phyloP scores from a whole-genome alignment of 306 rosid genomes.

The Clitoria ternatea region DNA sequence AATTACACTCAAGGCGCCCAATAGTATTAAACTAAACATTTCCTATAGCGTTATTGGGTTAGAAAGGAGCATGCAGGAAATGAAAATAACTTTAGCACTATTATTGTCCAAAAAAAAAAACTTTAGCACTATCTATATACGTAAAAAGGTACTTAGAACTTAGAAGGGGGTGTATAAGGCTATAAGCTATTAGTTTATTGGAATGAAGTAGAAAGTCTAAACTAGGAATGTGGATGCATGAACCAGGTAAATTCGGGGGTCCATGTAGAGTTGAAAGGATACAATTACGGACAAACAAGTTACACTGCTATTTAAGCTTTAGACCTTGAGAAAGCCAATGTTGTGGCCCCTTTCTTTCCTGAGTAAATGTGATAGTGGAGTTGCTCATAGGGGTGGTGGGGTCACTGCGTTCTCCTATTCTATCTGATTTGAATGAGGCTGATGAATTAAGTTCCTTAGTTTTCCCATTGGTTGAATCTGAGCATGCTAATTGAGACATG shows the following conservation, averaged over 20 bases:
- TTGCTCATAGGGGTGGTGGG: constrained; percentile 72
- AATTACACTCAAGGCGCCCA: not conserved
- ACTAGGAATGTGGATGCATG: constrained; percentile 47
- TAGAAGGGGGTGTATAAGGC: constrained; percentile 19
- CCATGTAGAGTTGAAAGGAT: constrained; percentile 35
- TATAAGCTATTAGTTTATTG: constrained; percentile 40
- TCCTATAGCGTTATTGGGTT: not conserved
- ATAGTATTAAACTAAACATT: not conserved
- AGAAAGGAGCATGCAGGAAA: not conserved
- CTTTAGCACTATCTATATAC: constrained; percentile 19
- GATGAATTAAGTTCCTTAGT: constrained; percentile 41
- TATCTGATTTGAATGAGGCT: constrained; percentile 57
- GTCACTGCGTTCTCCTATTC: constrained; percentile 64
- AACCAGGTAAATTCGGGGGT: constrained; percentile 40
- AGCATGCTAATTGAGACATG: constrained; percentile 19
- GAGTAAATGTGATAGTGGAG: constrained; percentile 68
- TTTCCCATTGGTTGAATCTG: constrained; percentile 25
- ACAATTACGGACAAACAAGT: constrained; percentile 33
- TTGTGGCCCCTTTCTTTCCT: constrained; percentile 58
- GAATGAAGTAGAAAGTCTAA: constrained; percentile 38
- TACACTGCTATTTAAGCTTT: constrained; percentile 58
- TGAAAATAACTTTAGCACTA: not conserved
- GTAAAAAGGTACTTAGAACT: constrained; percentile 20
- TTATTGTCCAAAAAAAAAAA: too few species aligned
- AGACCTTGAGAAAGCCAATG: constrained; percentile 77